These are phyloP conservation scores for Fraxinus excelsior DNA, from an alignment of 257 asterid genomes.

Conservation along the genomic window DNA sequence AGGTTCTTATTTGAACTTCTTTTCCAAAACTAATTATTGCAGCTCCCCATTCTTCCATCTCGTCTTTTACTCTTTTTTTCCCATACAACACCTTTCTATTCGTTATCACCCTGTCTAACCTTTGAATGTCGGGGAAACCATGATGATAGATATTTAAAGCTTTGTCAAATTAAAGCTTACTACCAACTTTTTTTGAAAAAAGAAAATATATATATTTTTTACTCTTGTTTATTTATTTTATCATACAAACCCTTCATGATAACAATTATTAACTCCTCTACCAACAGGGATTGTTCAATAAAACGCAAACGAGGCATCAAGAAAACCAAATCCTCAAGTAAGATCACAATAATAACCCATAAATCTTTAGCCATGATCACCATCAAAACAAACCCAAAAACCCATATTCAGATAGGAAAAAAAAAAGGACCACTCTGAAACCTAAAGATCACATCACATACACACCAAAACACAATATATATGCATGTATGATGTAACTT, in stretches of 20 bases:
- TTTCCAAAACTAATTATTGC: background rate
- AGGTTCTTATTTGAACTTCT: background rate
- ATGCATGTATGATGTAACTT: conserved; percentile 4
- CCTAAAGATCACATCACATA: conserved; percentile 17
- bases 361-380: conserved; percentile 25
- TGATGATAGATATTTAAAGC: background rate
- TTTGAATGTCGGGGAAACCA: background rate
- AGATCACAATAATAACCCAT: conserved; percentile 13
- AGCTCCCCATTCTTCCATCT: background rate
- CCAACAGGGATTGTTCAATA: background rate
- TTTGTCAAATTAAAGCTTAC: conserved; percentile 3
- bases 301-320: background rate
- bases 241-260: background rate
- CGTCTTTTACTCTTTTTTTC: background rate
- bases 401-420: background rate
- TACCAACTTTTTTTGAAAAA: background rate
- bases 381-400: background rate
- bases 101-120: background rate
- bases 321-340: conserved; percentile 13
- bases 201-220: background rate
- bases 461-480: conserved; percentile 11
- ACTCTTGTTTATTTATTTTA: background rate
- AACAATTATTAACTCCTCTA: background rate
- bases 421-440: background rate
- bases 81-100: background rate